Evolutionary conservation across 768 basidiomycete species (phyloP), one percentile per base, ranked within the genome.

Genomic region (Podaxis sp.): DNA sequence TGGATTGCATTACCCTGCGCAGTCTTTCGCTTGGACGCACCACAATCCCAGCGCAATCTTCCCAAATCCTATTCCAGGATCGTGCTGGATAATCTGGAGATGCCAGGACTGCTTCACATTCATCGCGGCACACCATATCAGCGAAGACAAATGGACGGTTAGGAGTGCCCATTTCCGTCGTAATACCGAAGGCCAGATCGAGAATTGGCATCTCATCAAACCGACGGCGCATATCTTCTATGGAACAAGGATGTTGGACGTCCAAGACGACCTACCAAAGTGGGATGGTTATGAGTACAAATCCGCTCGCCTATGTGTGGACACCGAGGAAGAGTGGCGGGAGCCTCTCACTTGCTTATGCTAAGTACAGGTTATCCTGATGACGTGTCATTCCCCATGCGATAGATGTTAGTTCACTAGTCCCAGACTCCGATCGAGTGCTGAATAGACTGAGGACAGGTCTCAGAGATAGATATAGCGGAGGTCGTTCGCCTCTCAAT

Each of bases 141-240:
- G 75, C 56, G 73, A 73, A 18, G 70, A 76, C 37, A 76, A 74
- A 54, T 80, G 79, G 74, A 86, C 82, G 65, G 72, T 88, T 13
- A 87, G 83, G 80, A 84, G 84, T 10, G 74, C 75, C 0, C 77
- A 81, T 55, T 70, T 90, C 27, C 77, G 82, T 62, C 76, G 88
- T 38, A 80, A 84, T 62, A 73, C 71, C 3, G 70, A 77, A 5
- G 74, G 71, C 42, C 10, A 25, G 28, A 80, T 86, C 56, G 71
- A 78, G 47, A 71, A 77, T 51, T 83, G 82, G 82, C 82, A 84
- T 1, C 62, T 68, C n/a, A 69, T 87, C 50, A 82, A 81, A 66
- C 89, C 88, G 0, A 88, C 84, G 0, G 83, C 74, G 0, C 86
- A 88, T 68, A 83, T 84, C 4, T 90, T 87, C 71, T 89, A 88